Conservation (phyloP, 2,329 filamentous ascomycete species). For the Fusarium sp. region DNA sequence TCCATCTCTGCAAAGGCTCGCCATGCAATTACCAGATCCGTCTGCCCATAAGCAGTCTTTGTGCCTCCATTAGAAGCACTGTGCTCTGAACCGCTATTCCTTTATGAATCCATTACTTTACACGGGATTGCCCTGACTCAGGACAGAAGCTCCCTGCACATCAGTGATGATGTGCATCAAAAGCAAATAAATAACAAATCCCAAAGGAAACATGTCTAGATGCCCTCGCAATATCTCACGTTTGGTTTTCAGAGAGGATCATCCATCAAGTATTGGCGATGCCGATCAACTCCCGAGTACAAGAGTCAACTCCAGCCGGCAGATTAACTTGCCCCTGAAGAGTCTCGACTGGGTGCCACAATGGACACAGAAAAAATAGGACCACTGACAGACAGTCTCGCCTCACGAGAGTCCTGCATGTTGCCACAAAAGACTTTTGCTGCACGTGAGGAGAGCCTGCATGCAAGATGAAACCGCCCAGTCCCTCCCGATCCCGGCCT, state of each 20-base stretch:
- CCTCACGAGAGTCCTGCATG: slow-evolving; percentile 1
- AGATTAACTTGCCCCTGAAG: neutral
- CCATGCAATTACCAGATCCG: neutral
- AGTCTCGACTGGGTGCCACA: slow-evolving; percentile 1
- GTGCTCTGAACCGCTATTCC: neutral
- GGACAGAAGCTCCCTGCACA: neutral
- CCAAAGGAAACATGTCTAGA: neutral
- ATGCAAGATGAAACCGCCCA: slow-evolving; percentile 21
- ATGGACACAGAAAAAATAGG: neutral
- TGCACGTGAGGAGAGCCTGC: slow-evolving; percentile 27
- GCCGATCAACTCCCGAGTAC: neutral
- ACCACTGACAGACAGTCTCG: neutral
- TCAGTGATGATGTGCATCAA: neutral
- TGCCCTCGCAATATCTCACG: neutral
- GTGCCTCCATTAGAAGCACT: neutral
- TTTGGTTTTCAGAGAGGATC: neutral
- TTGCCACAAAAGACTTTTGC: slow-evolving; percentile 22
- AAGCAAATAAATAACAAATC: neutral
- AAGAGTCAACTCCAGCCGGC: neutral
- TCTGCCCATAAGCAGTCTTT: neutral
- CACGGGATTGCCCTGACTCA: neutral
- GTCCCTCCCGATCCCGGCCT: slow-evolving; percentile 4
- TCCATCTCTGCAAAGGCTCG: neutral
- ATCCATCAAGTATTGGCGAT: neutral
- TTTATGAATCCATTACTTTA: neutral